These are phyloP conservation scores for Berkeleyomyces rouxiae DNA, from an alignment of 2,329 filamentous ascomycete genomes.

Conservation along the genomic window DNA sequence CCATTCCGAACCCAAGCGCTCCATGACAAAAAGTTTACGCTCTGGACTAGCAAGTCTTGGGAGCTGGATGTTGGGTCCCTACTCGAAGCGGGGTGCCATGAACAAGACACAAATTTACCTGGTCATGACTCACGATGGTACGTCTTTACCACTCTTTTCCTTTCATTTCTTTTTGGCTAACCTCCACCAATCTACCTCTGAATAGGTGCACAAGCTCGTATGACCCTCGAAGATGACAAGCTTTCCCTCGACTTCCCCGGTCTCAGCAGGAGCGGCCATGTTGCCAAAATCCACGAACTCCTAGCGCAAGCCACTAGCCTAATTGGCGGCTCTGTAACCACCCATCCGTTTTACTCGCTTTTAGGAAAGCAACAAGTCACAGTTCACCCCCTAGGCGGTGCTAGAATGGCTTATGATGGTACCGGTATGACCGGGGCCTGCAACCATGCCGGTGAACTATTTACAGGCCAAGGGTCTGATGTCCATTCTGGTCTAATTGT, in stretches of 20 bases:
- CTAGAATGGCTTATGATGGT: slow-evolving; percentile 43
- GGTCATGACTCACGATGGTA: slow-evolving; percentile 49
- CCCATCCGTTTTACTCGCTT: slow-evolving; percentile 40
- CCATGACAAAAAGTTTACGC: slow-evolving; percentile 26
- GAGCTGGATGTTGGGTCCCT: slow-evolving; percentile 42
- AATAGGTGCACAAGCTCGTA: slow-evolving; percentile 38
- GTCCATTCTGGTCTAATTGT: slow-evolving; percentile 42
- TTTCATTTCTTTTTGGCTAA: background rate
- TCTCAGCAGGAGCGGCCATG: slow-evolving; percentile 37
- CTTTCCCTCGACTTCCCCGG: slow-evolving; percentile 43
- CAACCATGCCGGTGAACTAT: slow-evolving; percentile 44
- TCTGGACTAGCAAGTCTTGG: slow-evolving; percentile 32
- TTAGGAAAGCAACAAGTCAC: slow-evolving; percentile 42
- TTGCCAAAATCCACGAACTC: slow-evolving; percentile 34
- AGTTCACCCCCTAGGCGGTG: slow-evolving; percentile 51
- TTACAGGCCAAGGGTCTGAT: slow-evolving; percentile 33
- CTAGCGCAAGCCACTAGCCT: slow-evolving; percentile 37
- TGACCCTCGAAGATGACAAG: slow-evolving; percentile 43
- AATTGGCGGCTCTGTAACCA: slow-evolving; percentile 43
- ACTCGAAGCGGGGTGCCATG: slow-evolving; percentile 36
- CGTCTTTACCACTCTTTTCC: slow-evolving; percentile 14
- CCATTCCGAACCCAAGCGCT: slow-evolving; percentile 21
- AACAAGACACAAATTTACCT: slow-evolving; percentile 47
- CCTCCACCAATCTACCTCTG: background rate
- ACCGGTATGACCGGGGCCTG: slow-evolving; percentile 40